Evolutionary conservation across 1,139 yeast species (phyloP), one percentile per base, ranked within the genome.

Genomic region (Taphrina communis): DNA sequence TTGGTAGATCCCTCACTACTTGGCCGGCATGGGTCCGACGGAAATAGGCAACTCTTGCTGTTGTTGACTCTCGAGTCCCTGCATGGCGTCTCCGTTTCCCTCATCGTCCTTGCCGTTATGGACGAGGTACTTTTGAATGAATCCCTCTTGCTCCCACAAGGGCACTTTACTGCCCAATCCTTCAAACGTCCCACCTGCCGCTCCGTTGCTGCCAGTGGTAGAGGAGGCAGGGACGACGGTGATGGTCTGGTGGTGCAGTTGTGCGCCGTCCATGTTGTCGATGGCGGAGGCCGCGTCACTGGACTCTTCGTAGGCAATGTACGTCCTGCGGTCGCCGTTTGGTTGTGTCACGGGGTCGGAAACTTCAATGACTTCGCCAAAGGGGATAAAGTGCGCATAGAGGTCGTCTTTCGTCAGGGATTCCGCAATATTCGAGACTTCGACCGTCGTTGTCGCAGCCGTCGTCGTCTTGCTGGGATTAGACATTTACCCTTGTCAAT

Each of bases 221-320:
- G 71, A 68, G 25, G 71, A 71, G 6, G 77, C 75, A 12, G 62
- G 66, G 12, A 75, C 48, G 2, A 78, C 81, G 46, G 75, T 70
- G 41, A 79, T 65, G 7, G 74, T 73, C 46, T 71, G 70, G 17
- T 78, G 78, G 38, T 71, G 72, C n/a, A 78, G 69, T 48, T 75
- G 76, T 0, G 78, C 71, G 5, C 76, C 75, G 52, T 79, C 76
- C 78, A 79, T 75, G 69, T 79, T 79, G 58, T 79, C 81, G 9
- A 77, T 72, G 0, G 81, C 81, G 0, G 78, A 77, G 42, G 70
- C 74, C 0, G 80, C 81, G 68, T 79, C 81, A 2, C 61, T 75
- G 2, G 72, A 73, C 31, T 72, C 72, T 53, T 76, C 78, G 68
- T 73, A 79, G 56, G 75, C 76, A 2, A 79, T 72, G 48, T 74